A percentile compares a stretch with the other conserved stretches of the same genome.
Conservation (phyloP, 306 rosid species). For the Arachis hypogaea region DNA sequence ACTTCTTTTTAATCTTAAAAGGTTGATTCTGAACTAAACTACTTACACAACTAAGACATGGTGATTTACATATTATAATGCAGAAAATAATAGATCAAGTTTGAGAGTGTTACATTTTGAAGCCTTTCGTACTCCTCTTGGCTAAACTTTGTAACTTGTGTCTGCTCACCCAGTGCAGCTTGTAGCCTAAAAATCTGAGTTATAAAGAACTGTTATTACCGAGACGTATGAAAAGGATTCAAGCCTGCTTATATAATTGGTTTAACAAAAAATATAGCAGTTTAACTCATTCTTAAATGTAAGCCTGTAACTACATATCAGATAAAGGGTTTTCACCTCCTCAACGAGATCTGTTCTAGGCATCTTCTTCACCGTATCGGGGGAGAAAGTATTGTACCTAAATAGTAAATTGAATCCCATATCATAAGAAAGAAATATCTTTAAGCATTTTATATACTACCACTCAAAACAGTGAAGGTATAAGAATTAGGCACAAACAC, state of each 20-base stretch:
- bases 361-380: slow-evolving; percentile 86
- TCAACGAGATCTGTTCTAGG: slow-evolving; percentile 85
- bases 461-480: neutral
- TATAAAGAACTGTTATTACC: slow-evolving; percentile 31
- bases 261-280: neutral
- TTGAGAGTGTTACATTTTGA: slow-evolving; percentile 59
- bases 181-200: slow-evolving; percentile 86
- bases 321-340: slow-evolving; percentile 57
- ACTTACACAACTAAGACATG: slow-evolving; percentile 1
- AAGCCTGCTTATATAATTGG: neutral
- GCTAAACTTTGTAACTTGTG: slow-evolving; percentile 74
- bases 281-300: slow-evolving; percentile 15
- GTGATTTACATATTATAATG: slow-evolving; percentile 11
- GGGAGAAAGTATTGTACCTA: slow-evolving; percentile 89
- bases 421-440: slow-evolving; percentile 25
- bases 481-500: neutral
- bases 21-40: neutral
- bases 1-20: neutral
- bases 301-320: slow-evolving; percentile 5
- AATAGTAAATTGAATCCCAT: slow-evolving; percentile 38
- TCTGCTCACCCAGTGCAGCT: slow-evolving; percentile 86
- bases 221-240: slow-evolving; percentile 14
- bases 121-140: slow-evolving; percentile 86
- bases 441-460: slow-evolving; percentile 9
- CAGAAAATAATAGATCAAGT: slow-evolving; percentile 27